phyloP scores from a whole-genome alignment of 306 rosid species.

The Adenanthera pavonina region DNA sequence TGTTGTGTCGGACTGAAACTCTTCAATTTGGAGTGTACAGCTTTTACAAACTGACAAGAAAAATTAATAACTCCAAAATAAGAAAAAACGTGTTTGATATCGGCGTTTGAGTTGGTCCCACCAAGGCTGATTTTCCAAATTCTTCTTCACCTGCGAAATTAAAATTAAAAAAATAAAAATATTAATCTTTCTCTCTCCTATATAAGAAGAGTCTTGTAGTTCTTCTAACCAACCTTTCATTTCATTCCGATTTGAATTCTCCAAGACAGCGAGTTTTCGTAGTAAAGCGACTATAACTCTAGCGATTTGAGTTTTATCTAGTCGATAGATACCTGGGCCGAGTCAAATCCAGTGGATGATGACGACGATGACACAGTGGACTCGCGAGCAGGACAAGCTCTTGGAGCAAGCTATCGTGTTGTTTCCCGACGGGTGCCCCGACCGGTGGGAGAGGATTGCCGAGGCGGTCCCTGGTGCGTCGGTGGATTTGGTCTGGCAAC shows the following conservation, averaged over 20 bases:
- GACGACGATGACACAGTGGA: conserved; percentile 57
- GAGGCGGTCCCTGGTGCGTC: conserved; percentile 66
- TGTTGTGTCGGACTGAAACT: background rate
- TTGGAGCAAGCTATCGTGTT: conserved; percentile 75
- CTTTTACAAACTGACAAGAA: conserved; percentile 8
- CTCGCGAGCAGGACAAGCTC: conserved; percentile 70
- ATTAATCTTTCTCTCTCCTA: background rate
- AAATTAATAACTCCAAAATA: background rate
- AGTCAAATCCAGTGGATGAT: background rate
- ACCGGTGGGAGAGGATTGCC: conserved; percentile 82
- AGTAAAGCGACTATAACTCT: conserved; percentile 7
- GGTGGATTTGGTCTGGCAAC: conserved; percentile 55
- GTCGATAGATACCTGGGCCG: conserved; percentile 37
- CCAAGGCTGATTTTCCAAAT: conserved; percentile 46
- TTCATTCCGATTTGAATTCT: conserved; percentile 45
- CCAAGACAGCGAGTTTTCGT: conserved; percentile 50
- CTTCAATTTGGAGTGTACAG: conserved; percentile 16
- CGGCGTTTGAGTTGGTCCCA: conserved; percentile 54
- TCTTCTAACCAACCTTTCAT: conserved; percentile 53
- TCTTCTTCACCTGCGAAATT: conserved; percentile 14
- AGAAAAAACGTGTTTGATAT: conserved; percentile 78
- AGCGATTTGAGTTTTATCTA: background rate
- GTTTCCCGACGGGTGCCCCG: conserved; percentile 58
- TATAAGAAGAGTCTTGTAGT: conserved; percentile 35
- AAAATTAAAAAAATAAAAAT: background rate